Percentiles rank a stretch among this genome's conserved stretches.
Evolutionary conservation across 805 yeast species (phyloP).

Genomic region (Cyberlindnera galapagoensis): DNA sequence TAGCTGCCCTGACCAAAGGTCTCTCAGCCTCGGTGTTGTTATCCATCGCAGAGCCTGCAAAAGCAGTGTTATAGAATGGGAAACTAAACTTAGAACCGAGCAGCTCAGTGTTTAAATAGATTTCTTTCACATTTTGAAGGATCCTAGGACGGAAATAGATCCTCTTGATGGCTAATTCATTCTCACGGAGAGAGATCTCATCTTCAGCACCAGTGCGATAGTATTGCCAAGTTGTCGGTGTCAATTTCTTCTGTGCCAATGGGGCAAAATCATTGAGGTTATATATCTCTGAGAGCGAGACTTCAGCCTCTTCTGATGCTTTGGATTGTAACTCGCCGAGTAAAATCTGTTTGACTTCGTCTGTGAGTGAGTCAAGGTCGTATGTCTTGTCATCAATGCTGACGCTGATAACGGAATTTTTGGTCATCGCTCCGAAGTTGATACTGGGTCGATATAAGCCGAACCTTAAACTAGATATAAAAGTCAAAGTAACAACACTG

Average conservation of each 20-base stretch:
- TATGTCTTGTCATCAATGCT: constrained; percentile 1
- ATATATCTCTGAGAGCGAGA: constrained; percentile 26
- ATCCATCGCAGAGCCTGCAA: constrained; percentile 37
- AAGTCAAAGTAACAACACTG: too few relatives aligned
- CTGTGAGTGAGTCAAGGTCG: neutral
- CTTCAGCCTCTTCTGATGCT: constrained; percentile 23
- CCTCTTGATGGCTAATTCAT: constrained; percentile 34
- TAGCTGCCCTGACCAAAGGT: constrained; percentile 35
- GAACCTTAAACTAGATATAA: too few relatives aligned
- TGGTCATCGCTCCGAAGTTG: too few relatives aligned
- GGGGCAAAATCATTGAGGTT: constrained; percentile 35
- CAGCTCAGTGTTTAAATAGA: constrained; percentile 40
- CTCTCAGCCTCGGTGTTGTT: constrained; percentile 38
- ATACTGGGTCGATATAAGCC: too few relatives aligned
- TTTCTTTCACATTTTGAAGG: constrained; percentile 27
- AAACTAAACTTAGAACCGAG: constrained; percentile 38
- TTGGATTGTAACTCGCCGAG: constrained; percentile 1
- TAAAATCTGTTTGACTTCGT: neutral
- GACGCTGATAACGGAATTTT: too few relatives aligned
- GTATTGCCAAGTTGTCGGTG: constrained; percentile 34
- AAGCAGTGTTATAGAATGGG: constrained; percentile 45
- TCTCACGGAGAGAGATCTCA: constrained; percentile 38
- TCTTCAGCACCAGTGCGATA: constrained; percentile 45
- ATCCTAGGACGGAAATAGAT: constrained; percentile 42
- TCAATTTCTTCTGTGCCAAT: constrained; percentile 30